These are phyloP conservation scores for Xylariomycetidae sp. DNA, from an alignment of 2,329 filamentous ascomycete species.

Conservation along the genomic window DNA sequence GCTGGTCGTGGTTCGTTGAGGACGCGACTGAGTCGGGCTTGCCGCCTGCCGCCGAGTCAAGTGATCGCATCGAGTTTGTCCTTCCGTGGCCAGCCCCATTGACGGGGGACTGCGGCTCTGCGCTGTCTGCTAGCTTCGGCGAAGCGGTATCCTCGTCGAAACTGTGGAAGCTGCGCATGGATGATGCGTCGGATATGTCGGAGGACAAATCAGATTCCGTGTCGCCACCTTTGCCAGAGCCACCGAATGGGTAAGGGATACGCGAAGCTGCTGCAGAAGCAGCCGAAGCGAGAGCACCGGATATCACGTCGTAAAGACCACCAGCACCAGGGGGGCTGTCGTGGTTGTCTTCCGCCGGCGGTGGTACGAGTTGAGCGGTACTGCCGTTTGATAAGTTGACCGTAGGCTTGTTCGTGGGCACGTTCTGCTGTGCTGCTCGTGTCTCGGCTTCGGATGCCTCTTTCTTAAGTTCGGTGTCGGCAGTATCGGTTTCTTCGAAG, in stretches of 20 bases:
- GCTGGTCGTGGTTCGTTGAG: too few species aligned
- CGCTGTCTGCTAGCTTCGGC: slow-evolving; percentile 8
- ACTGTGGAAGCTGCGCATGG: slow-evolving; percentile 44
- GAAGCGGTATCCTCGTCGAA: slow-evolving; percentile 32
- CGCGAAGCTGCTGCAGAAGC: slow-evolving; percentile 45
- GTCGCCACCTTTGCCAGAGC: slow-evolving; percentile 24
- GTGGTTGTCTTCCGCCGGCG: slow-evolving; percentile 9
- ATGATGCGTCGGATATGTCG: slow-evolving; percentile 35
- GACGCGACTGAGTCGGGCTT: too few species aligned
- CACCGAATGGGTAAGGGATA: slow-evolving; percentile 29
- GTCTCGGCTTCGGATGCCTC: slow-evolving; percentile 25
- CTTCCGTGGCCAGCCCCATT: too few species aligned
- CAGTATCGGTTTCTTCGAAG: slow-evolving; percentile 21
- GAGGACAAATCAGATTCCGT: slow-evolving; percentile 23
- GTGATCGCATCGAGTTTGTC: too few species aligned
- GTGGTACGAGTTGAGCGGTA: slow-evolving; percentile 13
- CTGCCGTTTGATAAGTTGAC: slow-evolving; percentile 8
- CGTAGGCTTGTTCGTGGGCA: slow-evolving; percentile 18
- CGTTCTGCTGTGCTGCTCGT: slow-evolving; percentile 12
- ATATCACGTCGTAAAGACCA: slow-evolving; percentile 51
- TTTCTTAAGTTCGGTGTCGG: slow-evolving; percentile 12
- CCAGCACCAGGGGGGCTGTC: slow-evolving; percentile 29
- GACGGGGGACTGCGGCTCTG: too few species aligned
- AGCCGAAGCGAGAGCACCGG: slow-evolving; percentile 45
- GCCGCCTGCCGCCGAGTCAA: too few species aligned